Evolutionary conservation across 176 grass and related monocot genomes (phyloP), one percentile per base, ranked within the genome.

Genomic region (Carex parvula): DNA sequence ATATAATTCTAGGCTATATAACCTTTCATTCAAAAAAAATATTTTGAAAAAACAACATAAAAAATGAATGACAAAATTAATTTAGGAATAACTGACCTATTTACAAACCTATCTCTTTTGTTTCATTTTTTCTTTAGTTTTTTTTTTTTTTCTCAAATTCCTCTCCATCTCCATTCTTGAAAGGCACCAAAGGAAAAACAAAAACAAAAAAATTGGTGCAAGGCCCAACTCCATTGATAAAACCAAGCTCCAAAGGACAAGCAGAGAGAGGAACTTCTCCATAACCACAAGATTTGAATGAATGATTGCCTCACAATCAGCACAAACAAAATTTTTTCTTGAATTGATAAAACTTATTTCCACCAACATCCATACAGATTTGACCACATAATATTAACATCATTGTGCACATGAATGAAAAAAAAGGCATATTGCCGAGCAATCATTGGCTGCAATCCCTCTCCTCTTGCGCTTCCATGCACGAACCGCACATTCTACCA

Each of bases 381-480:
- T 41, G 37, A 67, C 35, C 2, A 65, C 13, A 65, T 5, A 5
- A 53, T 17, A 71, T 39, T 5, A 10, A 74, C 50, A 80, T 85
- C 82, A 82, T 0, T 68, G 74, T 1, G 87, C 73, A 79, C 30
- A 65, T 42, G 93, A 88, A 84, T 92, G 64, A 57, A 99, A 85
- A 87, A 96, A 96, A 83, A 99, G 90, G 86, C 97, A 99, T 33
- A 99, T 52, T 13, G 97, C 97, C 18, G 93, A 99, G 87, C 97
- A 99, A 86, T 99, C 97, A 64, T 99, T 93, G 21, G 89, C 84
- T 32, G 97, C 97, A 68, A 94, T 88, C 60, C 87, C 85, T 29
- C 24, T 92, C 33, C 91, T 92, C 82, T 84, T 94, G 48, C 73
- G 81, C 85, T 85, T 75, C 97, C 97, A 99, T 1, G 83, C 88